Conservation (phyloP, 306 rosid genomes). For the Quercus dentata region DNA sequence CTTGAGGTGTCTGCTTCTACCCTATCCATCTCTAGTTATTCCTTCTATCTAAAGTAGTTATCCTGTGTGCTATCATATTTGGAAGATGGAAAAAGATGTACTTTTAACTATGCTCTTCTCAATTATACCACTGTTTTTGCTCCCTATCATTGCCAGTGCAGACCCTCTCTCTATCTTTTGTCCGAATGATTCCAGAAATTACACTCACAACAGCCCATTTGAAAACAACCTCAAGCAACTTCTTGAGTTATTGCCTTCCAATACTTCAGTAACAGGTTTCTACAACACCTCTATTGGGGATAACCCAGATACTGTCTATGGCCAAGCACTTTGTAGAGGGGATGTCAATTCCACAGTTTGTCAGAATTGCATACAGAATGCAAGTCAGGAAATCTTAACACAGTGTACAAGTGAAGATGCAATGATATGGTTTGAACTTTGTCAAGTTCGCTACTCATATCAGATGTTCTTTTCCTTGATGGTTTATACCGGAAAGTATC, state of each 20-base stretch:
- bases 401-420: slow-evolving; percentile 41
- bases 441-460: slow-evolving; percentile 55
- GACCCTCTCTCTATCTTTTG: slow-evolving; percentile 35
- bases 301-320: slow-evolving; percentile 32
- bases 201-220: slow-evolving; percentile 27
- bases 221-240: slow-evolving; percentile 42
- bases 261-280: slow-evolving; percentile 34
- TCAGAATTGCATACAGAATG: slow-evolving; percentile 37
- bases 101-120: slow-evolving; percentile 18
- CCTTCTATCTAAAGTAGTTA: slow-evolving; percentile 12
- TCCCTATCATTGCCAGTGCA: slow-evolving; percentile 17
- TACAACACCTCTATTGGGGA: slow-evolving; percentile 21
- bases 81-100: slow-evolving; percentile 7
- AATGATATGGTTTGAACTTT: slow-evolving; percentile 54
- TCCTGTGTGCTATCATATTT: background rate
- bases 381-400: slow-evolving; percentile 36
- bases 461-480: slow-evolving; percentile 20
- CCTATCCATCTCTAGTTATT: background rate
- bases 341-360: slow-evolving; percentile 49
- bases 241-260: slow-evolving; percentile 34
- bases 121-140: slow-evolving; percentile 18
- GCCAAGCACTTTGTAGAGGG: slow-evolving; percentile 66
- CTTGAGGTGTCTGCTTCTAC: background rate
- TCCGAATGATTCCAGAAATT: slow-evolving; percentile 22
- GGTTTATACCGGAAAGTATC: slow-evolving; percentile 41